A percentile compares a stretch with the other conserved stretches of the same genome.
Evolutionary conservation across 2,329 filamentous ascomycete genomes (phyloP).

Genomic region (Penicillium sp.): DNA sequence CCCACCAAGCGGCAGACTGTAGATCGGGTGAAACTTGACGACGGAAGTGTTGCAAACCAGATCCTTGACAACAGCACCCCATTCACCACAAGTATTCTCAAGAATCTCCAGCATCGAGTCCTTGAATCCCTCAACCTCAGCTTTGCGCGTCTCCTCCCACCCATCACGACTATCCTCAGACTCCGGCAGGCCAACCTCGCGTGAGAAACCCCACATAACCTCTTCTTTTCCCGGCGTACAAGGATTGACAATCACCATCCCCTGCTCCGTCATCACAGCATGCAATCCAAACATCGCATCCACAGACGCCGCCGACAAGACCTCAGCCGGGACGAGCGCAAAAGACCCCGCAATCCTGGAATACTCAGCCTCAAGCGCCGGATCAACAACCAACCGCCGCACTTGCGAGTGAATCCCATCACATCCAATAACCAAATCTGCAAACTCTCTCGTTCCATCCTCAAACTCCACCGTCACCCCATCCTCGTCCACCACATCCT

Average conservation of each 20-base stretch:
- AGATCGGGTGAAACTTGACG: constrained; percentile 40
- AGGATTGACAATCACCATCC: constrained; percentile 28
- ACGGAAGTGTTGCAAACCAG: constrained; percentile 17
- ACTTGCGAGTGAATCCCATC: constrained; percentile 44
- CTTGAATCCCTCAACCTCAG: constrained; percentile 34
- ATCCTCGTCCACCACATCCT: constrained; percentile 19
- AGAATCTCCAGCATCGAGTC: constrained; percentile 24
- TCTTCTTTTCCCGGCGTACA: constrained; percentile 26
- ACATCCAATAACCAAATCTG: constrained; percentile 39
- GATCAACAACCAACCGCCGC: constrained; percentile 33
- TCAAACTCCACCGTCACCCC: constrained; percentile 28
- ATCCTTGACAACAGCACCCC: constrained; percentile 23
- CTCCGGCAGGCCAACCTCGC: constrained; percentile 28
- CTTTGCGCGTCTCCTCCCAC: constrained; percentile 32
- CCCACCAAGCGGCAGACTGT: constrained; percentile 35
- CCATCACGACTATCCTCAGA: constrained; percentile 31
- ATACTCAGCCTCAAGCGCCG: constrained; percentile 31
- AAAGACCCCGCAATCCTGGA: constrained; percentile 31
- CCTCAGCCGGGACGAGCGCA: constrained; percentile 17
- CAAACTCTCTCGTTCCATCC: constrained; percentile 29
- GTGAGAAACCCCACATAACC: constrained; percentile 34
- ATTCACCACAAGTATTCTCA: constrained; percentile 26
- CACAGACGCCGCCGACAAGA: background rate
- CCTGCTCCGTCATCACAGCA: constrained; percentile 31
- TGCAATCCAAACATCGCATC: constrained; percentile 24